Percentiles rank a stretch among this genome's conserved stretches.
Evolutionary conservation across 169 alveolate genomes (phyloP).

Genomic region (Plasmodium chabaudi): DNA sequence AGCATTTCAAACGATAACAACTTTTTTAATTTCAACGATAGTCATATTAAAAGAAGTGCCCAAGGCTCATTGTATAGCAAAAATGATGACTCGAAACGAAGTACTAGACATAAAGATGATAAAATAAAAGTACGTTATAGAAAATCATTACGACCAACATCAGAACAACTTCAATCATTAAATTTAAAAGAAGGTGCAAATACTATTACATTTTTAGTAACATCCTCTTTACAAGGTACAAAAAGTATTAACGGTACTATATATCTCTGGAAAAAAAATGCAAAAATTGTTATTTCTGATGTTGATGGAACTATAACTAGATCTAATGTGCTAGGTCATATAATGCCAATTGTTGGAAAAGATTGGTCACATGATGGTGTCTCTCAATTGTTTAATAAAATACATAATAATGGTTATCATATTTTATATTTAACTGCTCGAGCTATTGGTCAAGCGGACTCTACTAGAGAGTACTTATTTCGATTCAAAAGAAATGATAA

Average conservation of each 20-base stretch:
- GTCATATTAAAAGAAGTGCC: conserved; percentile 13
- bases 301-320: conserved; percentile 98
- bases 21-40: neutral
- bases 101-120: conserved; percentile 41
- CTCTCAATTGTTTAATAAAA: conserved; percentile 93
- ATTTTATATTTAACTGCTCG: conserved; percentile 97
- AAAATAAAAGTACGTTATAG: conserved; percentile 71
- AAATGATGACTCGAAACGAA: conserved; percentile 39
- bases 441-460: conserved; percentile 97
- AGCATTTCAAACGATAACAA: neutral
- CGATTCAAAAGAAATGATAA: conserved; percentile 90
- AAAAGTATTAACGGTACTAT: conserved; percentile 93
- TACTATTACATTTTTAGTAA: conserved; percentile 90
- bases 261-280: conserved; percentile 93
- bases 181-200: conserved; percentile 92
- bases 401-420: conserved; percentile 94
- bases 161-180: conserved; percentile 90
- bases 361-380: conserved; percentile 99
- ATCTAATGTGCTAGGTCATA: conserved; percentile 97
- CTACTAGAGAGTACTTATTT: conserved; percentile 94
- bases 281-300: conserved; percentile 96
- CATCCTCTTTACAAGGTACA: conserved; percentile 92
- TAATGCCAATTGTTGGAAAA: conserved; percentile 97
- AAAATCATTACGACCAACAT: conserved; percentile 91
- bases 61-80: conserved; percentile 13